Conservation (phyloP, 106 monocot genomes). For the Vanilla planifolia region DNA sequence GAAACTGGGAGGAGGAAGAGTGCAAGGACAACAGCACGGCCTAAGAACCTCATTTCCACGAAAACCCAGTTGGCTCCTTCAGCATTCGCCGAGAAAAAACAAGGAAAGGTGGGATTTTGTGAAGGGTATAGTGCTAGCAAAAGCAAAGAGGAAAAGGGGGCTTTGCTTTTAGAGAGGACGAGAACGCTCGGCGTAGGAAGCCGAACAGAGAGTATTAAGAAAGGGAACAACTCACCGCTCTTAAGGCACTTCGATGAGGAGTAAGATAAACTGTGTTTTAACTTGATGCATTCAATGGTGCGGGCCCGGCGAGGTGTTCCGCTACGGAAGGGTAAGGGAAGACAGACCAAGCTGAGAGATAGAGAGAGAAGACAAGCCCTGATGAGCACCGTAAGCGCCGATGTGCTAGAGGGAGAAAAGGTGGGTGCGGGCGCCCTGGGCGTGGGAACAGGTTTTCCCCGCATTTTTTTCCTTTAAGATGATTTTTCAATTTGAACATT, state of each 20-base stretch:
- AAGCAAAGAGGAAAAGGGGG: slow-evolving; percentile 4
- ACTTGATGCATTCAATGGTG: slow-evolving; percentile 15
- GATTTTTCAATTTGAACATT: no score
- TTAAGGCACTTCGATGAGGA: slow-evolving; percentile 3
- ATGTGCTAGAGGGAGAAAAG: slow-evolving; percentile 2
- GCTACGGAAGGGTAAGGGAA: neutral
- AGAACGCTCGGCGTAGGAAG: neutral
- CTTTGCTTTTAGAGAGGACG: slow-evolving; percentile 9
- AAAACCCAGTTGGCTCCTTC: neutral
- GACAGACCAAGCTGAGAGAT: neutral
- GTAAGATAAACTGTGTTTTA: slow-evolving; percentile 12
- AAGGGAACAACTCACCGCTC: slow-evolving; percentile 39
- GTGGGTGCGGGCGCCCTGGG: neutral
- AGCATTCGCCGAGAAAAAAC: neutral
- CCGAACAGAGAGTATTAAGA: slow-evolving; percentile 18
- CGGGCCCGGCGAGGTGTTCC: slow-evolving; percentile 15
- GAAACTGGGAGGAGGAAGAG: slow-evolving; percentile 27
- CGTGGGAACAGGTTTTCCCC: neutral
- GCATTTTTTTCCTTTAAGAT: no score
- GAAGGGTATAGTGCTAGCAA: neutral
- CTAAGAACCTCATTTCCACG: slow-evolving; percentile 25
- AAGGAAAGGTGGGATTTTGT: neutral
- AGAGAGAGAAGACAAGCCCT: neutral
- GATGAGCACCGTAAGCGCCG: neutral
- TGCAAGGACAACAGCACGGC: slow-evolving; percentile 17